phyloP scores from a whole-genome alignment of 2,329 filamentous ascomycete species.

The Bertia moriformis region DNA sequence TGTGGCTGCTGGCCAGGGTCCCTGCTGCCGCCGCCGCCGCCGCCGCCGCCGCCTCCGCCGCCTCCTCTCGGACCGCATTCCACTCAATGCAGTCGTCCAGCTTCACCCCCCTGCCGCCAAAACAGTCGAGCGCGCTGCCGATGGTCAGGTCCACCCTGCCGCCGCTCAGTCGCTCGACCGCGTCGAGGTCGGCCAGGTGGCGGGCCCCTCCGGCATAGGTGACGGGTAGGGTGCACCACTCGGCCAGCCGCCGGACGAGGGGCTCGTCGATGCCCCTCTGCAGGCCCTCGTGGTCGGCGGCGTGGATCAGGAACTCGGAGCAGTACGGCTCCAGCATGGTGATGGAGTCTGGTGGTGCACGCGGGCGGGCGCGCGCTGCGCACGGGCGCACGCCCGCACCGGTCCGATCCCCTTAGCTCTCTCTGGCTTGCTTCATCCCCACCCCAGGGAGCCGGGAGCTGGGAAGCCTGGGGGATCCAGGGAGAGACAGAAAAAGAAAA shows the following conservation, averaged over 20 bases:
- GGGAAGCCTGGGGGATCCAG: not conserved
- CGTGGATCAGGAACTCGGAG: conserved; percentile 92
- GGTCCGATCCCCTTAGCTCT: too few relatives aligned
- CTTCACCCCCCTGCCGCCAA: conserved; percentile 73
- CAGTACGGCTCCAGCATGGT: conserved; percentile 74
- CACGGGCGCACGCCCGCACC: too few relatives aligned
- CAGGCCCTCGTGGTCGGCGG: conserved; percentile 88
- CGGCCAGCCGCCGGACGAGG: conserved; percentile 60
- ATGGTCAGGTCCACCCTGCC: conserved; percentile 88
- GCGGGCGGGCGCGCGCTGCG: too few relatives aligned
- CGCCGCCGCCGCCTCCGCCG: too few relatives aligned
- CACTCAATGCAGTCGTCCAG: conserved; percentile 82
- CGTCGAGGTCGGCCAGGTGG: conserved; percentile 65
- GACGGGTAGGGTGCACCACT: conserved; percentile 83
- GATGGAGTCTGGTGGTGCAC: conserved; percentile 79
- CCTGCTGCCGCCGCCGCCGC: conserved; percentile 6
- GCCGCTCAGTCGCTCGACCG: conserved; percentile 62
- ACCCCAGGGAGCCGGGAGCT: not conserved
- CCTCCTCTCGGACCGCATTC: conserved; percentile 59
- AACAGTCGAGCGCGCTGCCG: conserved; percentile 89
- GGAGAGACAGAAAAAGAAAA: conserved; percentile 1
- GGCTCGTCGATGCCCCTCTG: conserved; percentile 82
- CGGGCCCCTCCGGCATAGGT: conserved; percentile 94
- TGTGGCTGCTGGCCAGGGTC: not conserved
- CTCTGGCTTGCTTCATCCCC: too few relatives aligned